Conservation (phyloP, 2,329 filamentous ascomycete genomes). For the Plectosphaerella cucumerina region DNA sequence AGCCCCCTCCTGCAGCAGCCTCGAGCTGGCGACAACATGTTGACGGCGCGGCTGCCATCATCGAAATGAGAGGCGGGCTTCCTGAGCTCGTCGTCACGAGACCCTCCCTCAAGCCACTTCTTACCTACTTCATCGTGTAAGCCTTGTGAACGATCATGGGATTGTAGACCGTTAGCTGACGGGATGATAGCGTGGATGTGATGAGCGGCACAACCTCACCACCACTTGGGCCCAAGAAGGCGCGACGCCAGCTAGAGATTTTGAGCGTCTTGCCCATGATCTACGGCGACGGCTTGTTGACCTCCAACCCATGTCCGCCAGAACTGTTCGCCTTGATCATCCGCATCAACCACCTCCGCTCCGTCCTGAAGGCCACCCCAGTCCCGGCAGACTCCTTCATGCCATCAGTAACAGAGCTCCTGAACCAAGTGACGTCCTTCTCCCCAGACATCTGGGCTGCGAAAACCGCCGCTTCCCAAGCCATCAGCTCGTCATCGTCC, state of each 20-base stretch:
- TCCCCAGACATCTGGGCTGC: constrained; percentile 12
- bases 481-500: neutral
- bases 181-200: constrained; percentile 7
- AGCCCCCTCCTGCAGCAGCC: constrained; percentile 11
- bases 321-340: constrained; percentile 14
- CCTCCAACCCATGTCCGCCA: constrained; percentile 14
- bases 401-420: neutral
- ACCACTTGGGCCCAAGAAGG: neutral
- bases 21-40: constrained; percentile 12
- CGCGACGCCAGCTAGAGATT: constrained; percentile 9
- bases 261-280: constrained; percentile 9
- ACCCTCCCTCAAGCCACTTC: constrained; percentile 3
- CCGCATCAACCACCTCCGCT: constrained; percentile 16
- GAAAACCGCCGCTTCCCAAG: neutral
- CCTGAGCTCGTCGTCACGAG: neutral
- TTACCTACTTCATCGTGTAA: constrained; percentile 12
- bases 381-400: constrained; percentile 1
- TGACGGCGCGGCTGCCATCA: constrained; percentile 11
- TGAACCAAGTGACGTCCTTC: constrained; percentile 14
- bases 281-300: constrained; percentile 14
- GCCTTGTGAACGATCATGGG: neutral
- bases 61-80: constrained; percentile 10
- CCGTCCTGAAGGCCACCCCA: constrained; percentile 1
- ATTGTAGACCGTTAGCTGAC: neutral
- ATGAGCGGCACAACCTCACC: constrained; percentile 12